Conservation (phyloP, 768 basidiomycete species). For the Rhizopogon rudus region DNA sequence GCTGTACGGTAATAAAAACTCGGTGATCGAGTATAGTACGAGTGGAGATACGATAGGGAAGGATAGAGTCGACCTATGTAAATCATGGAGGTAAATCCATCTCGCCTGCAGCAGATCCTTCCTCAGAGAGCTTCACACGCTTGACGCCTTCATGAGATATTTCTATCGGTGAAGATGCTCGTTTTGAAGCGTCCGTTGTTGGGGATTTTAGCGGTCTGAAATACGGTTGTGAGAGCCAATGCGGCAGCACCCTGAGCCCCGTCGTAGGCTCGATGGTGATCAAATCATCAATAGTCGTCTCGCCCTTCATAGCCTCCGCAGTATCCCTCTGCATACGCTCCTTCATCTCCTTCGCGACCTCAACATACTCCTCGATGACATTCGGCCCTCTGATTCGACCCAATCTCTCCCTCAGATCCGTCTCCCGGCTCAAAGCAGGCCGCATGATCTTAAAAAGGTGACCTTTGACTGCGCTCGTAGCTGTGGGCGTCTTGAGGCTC, state of each 20-base stretch:
- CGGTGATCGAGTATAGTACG: not conserved
- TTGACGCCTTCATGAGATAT: not conserved
- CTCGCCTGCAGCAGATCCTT: not conserved
- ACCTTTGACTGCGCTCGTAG: conserved; percentile 75
- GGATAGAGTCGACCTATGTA: not conserved
- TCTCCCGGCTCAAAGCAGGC: conserved; percentile 61
- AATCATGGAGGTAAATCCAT: not conserved
- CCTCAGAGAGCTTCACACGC: not conserved
- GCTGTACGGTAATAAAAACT: not conserved
- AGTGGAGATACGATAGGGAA: not conserved
- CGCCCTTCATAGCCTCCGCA: conserved; percentile 24
- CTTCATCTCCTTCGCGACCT: conserved; percentile 57
- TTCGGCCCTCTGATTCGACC: conserved; percentile 40
- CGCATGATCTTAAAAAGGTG: conserved; percentile 93
- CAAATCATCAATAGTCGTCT: conserved; percentile 29
- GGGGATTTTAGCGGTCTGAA: conserved; percentile 22
- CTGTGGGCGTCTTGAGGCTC: conserved; percentile 56
- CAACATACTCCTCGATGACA: conserved; percentile 35
- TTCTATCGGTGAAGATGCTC: not conserved
- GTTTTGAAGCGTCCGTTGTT: not conserved
- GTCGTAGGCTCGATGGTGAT: conserved; percentile 39
- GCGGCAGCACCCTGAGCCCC: conserved; percentile 51
- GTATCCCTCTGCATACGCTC: conserved; percentile 53
- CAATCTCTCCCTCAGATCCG: conserved; percentile 69
- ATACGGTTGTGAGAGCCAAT: conserved; percentile 73